Base-by-base conservation (phyloP, 371 early-diverging fungal genomes). In the Batkoa obscura region DNA sequence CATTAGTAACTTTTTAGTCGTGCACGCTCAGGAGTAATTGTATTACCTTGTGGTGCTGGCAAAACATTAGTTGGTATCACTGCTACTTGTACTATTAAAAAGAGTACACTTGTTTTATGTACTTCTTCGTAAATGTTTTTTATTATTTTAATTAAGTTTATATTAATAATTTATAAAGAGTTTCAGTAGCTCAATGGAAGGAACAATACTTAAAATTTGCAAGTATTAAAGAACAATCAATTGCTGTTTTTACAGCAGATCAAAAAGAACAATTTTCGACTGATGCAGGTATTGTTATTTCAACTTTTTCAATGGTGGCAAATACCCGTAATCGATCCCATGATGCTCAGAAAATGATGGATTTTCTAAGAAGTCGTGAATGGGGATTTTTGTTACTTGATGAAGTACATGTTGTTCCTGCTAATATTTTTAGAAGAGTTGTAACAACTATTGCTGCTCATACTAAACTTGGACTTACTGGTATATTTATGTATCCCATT, bases 111-210 rank as follows among this genome's bases (percentile, higher is more conserved):
- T 12, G 94, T 99, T 10, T 70, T 99, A 30, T 99, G 99, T 66
- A 99, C 99, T 3, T 93, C 94, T 23, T 74, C 83, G 71, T 71
- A 68, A 66, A 68, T 65, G 52, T 34, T 3, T 12, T 6, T 38
- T 41, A 9, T 3, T 50, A 34, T 13, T 36, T 30, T 6, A 36
- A 3, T 15, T 15, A 23, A 15, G 12, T 12, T 30, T 50, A 23
- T 23, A 23, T 23, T 23, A 23, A 23, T 30, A 47, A 47, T 47
- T 47, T 30, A 15, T 43, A 1, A 54, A 74, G 74, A 70, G 96
- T 99, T n/a, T 96, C 98, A 10, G 99, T 99, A n/a, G 85, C 93
- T 75, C 99, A 99, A 67, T 99, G 99, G 99, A 86, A 88, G 59
- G 85, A 90, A 59, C 95, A 99, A 69, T 94, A 95, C 60, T 64